Evolutionary conservation across 2,329 filamentous ascomycete species (phyloP).

Genomic region (Fusarium sp.): DNA sequence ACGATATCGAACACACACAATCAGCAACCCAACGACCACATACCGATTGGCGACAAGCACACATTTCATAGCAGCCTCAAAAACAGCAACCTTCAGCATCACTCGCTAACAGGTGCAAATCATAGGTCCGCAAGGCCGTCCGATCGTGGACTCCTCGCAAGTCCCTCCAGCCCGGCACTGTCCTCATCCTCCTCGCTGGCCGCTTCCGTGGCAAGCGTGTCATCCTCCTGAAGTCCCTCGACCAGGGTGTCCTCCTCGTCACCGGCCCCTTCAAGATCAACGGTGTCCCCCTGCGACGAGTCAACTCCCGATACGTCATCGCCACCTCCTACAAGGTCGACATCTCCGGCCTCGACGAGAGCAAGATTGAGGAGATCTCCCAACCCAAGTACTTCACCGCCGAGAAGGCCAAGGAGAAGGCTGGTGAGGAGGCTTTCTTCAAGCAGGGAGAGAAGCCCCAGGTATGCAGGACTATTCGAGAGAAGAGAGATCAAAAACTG

Average conservation of each 20-base stretch:
- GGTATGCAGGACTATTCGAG: constrained; percentile 69
- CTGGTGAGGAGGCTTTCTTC: constrained; percentile 98
- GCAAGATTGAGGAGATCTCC: constrained; percentile 86
- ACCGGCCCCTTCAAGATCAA: constrained; percentile 99
- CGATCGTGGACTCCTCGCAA: constrained; percentile 88
- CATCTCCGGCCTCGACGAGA: constrained; percentile 85
- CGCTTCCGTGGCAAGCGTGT: constrained; percentile 99
- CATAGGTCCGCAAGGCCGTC: constrained; percentile 92
- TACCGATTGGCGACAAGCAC: constrained; percentile 29
- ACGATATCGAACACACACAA: constrained; percentile 28
- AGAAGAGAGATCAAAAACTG: constrained; percentile 31
- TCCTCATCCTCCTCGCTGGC: constrained; percentile 98
- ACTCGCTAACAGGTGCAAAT: constrained; percentile 48
- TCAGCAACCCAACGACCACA: constrained; percentile 15
- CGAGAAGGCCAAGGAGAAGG: constrained; percentile 96
- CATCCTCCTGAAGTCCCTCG: constrained; percentile 96
- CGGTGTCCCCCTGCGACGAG: constrained; percentile 95
- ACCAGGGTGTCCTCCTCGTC: constrained; percentile 97
- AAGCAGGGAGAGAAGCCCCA: constrained; percentile 98
- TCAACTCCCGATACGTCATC: constrained; percentile 94
- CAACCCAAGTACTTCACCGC: constrained; percentile 93
- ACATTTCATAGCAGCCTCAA: constrained; percentile 6
- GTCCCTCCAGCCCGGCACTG: constrained; percentile 91
- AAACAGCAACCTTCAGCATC: constrained; percentile 18
- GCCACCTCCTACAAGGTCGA: constrained; percentile 89